These are phyloP conservation scores for Ceratocystis cacaofunesta DNA, from an alignment of 2,329 filamentous ascomycete species.

Conservation along the genomic window DNA sequence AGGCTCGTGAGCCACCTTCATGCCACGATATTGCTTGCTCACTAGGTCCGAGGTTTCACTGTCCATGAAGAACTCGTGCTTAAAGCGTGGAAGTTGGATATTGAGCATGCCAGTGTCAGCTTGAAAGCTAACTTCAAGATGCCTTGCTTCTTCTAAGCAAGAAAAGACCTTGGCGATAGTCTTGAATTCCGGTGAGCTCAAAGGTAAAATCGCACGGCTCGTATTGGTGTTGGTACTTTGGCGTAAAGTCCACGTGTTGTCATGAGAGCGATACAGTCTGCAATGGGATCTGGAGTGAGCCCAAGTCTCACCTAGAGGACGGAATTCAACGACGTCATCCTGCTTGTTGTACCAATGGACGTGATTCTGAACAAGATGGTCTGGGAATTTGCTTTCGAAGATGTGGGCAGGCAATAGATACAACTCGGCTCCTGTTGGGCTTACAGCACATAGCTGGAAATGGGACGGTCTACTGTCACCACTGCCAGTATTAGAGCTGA, in stretches of 20 bases:
- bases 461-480: constrained; percentile 15
- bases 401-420: constrained; percentile 25
- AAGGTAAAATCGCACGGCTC: neutral
- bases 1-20: constrained; percentile 34
- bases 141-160: neutral
- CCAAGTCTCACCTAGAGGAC: constrained; percentile 22
- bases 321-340: constrained; percentile 24
- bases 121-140: constrained; percentile 1
- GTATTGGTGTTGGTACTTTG: neutral
- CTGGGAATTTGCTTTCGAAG: constrained; percentile 24
- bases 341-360: constrained; percentile 33
- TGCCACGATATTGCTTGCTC: constrained; percentile 37
- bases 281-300: constrained; percentile 18
- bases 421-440: constrained; percentile 9
- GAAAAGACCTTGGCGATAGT: neutral
- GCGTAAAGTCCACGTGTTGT: constrained; percentile 19
- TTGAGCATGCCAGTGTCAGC: constrained; percentile 21
- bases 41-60: constrained; percentile 21
- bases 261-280: constrained; percentile 17
- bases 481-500: constrained; percentile 21
- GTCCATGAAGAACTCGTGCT: constrained; percentile 33
- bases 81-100: constrained; percentile 32
- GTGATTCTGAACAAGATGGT: constrained; percentile 26
- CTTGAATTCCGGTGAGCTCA: neutral
- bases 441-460: constrained; percentile 24